Evolutionary conservation across 1,284 basidiomycete species (phyloP), one percentile per base, ranked within the genome.

Genomic region (Cutaneotrichosporon cutaneum): DNA sequence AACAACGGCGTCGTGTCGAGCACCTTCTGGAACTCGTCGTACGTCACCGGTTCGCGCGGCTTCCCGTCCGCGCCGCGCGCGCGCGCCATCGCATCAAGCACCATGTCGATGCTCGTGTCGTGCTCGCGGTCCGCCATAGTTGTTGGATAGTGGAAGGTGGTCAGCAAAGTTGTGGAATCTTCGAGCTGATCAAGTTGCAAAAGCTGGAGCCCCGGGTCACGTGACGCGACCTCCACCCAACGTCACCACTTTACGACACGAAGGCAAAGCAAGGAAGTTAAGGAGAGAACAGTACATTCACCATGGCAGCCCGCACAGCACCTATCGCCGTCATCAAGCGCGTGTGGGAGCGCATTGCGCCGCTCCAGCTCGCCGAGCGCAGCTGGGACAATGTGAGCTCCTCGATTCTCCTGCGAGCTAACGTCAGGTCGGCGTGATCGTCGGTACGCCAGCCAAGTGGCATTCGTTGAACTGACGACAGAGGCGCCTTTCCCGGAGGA

Each of bases 361-460:
- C 92, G 6, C 83, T 92, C n/a, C 82, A 85, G 56, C 83, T 94
- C 5, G 92, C 92, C 16, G 92, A 80, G 50, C 68, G 87, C 70
- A 87, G 85, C 67, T 95, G 92, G 92, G 92, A 95, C 73, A 94
- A 94, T 80, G 92, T 94, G 67, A 79, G 89, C 74, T 18, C 14
- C 21, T n/a, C n/a, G n/a, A n/a, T n/a, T n/a, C 18, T 6, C 14
- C 21, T 32, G 35, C n/a, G 32, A 45, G 47, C 59, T 67, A 54
- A 70, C 57, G 2, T 14, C 72, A 93, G 90, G 90, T 92, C 67
- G 92, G 92, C 59, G 80, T 93, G 51, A 81, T 94, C 54, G 81
- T 93, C 77, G 90, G 90, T 91, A 68, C 30, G 63, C 21, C 22
- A 9, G 16, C 35, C 0, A n/a, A n/a, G n/a, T n/a, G n/a, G n/a